A percentile compares a stretch with the other conserved stretches of the same genome.
Evolutionary conservation across 768 basidiomycete genomes (phyloP).

Genomic region (Leccinum subgranulosum): DNA sequence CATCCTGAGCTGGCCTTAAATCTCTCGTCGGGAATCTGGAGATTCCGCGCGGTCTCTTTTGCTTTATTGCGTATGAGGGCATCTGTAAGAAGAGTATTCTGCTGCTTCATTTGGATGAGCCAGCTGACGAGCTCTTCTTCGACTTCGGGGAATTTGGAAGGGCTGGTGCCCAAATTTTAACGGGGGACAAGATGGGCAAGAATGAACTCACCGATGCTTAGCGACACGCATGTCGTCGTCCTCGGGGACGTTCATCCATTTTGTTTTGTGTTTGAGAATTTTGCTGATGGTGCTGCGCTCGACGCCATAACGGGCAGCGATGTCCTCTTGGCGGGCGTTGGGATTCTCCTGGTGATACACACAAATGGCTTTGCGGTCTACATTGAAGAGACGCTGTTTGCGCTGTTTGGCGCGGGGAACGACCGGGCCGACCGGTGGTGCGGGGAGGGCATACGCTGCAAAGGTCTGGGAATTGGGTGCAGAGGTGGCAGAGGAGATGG

Average conservation of each 20-base stretch:
- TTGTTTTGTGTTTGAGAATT: slow-evolving; percentile 80
- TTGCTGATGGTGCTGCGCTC: slow-evolving; percentile 95
- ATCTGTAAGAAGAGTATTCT: slow-evolving; percentile 57
- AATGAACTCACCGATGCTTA: slow-evolving; percentile 59
- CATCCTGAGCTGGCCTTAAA: slow-evolving; percentile 94
- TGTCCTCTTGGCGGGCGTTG: slow-evolving; percentile 77
- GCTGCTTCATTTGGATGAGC: slow-evolving; percentile 53
- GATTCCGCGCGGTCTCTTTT: slow-evolving; percentile 55
- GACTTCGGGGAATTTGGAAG: slow-evolving; percentile 77
- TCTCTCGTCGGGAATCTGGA: slow-evolving; percentile 60
- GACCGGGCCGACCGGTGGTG: slow-evolving; percentile 28
- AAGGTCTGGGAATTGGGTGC: slow-evolving; percentile 31
- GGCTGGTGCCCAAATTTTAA: slow-evolving; percentile 38
- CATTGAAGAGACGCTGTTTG: slow-evolving; percentile 73
- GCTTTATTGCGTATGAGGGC: slow-evolving; percentile 61
- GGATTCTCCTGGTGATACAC: slow-evolving; percentile 60
- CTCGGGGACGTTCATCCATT: slow-evolving; percentile 70
- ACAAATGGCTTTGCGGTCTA: slow-evolving; percentile 76
- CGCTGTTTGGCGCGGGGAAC: slow-evolving; percentile 47
- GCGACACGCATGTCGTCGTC: slow-evolving; percentile 56
- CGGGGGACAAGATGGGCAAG: slow-evolving; percentile 3
- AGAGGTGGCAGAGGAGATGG: slow-evolving; percentile 43
- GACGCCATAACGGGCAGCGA: slow-evolving; percentile 70
- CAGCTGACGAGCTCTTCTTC: slow-evolving; percentile 62
- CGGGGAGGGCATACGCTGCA: slow-evolving; percentile 28